Base-by-base conservation (phyloP, 2,329 filamentous ascomycete species). In the Monosporascus sp. region DNA sequence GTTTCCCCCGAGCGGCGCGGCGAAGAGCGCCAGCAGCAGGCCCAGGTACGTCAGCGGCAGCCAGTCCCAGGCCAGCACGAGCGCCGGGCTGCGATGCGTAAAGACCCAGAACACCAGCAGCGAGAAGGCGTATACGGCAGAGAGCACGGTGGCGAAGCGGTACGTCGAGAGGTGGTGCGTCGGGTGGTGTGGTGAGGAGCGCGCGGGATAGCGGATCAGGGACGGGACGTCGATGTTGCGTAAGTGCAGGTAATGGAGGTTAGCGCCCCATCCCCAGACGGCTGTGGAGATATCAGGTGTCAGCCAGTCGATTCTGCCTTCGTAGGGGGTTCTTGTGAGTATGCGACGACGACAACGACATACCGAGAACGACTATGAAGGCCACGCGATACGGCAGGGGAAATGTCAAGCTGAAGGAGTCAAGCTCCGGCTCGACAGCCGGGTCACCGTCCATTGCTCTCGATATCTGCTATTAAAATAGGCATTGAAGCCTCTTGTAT, bases 251-350 rank as follows among this genome's bases (percentile, higher is more conserved):
- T 90, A 92, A 68, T 97, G 91, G 41, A 97, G 83, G 74, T 97
- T 97, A 62, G 88, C 72, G 60, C 87, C 91, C 91, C 93, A 99
- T 68, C 90, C 91, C 93, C 93, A 97, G 65, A 96, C 86, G 62
- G 90, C 91, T 95, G 60, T 55, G 58, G 47, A 58, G 54, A 34
- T 36, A 47, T 46, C 3, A 38, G 49, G 8, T 7, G 46, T 60
- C 27, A 56, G 53, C 54, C 49, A 11, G 18, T 36, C 22, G 15
- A 14, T 24, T 37, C 42, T 47, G 14, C n/a, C 17, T n/a, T 15
- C 9, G 2, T 6, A 24, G 22, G 22, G 22, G 22, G 3, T 20
- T 48, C n/a, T 18, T 41, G 11, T 49, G 20, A 25, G n/a, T 25
- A 31, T 18, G 37, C 46, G n/a, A 41, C 18, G 34, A 54, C 34